Conservation (phyloP, 345 rosid genomes). For the Citrus sp. region DNA sequence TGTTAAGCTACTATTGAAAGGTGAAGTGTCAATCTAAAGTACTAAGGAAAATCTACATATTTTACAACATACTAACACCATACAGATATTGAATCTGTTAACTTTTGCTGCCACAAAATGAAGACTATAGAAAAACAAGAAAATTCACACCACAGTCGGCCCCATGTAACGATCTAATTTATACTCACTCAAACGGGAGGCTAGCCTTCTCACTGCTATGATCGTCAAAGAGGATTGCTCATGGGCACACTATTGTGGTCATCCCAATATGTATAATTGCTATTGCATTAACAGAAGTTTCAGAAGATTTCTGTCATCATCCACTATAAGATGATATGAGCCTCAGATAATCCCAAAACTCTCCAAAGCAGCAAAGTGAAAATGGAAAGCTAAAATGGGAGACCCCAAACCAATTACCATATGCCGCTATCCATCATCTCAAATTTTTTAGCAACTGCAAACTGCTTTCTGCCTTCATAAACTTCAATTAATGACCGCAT, state of each 20-base stretch:
- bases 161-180: neutral
- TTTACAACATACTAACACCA: neutral
- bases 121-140: neutral
- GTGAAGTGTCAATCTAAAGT: neutral
- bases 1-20: neutral
- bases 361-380: neutral
- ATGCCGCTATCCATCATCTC: constrained; percentile 32
- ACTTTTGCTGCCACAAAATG: neutral
- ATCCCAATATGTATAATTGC: neutral
- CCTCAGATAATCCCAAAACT: neutral
- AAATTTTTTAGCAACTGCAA: constrained; percentile 38
- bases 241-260: neutral
- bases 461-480: constrained; percentile 33
- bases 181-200: neutral
- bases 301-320: neutral
- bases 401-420: neutral
- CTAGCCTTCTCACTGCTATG: neutral
- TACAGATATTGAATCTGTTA: neutral
- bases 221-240: neutral
- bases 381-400: neutral
- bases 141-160: neutral
- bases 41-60: neutral
- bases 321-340: neutral
- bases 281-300: neutral
- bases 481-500: constrained; percentile 48